Base-by-base conservation (phyloP, 2,329 filamentous ascomycete species). In the Ceratocystis colombiana region DNA sequence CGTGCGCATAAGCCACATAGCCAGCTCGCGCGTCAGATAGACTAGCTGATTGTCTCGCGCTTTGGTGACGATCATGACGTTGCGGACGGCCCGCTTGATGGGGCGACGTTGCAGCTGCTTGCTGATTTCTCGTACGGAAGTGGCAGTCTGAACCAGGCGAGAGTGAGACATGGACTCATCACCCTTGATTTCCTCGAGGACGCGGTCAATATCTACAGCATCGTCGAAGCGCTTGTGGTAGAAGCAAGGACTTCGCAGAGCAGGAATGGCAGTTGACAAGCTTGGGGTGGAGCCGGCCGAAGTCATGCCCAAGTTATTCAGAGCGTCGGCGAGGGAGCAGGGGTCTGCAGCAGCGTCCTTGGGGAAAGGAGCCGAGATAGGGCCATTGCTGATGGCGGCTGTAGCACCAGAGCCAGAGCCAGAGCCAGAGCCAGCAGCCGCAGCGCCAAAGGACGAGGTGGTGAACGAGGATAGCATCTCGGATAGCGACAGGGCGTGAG, bases 41-140 rank as follows among this genome's bases (percentile, higher is more conserved):
- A 99, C 93, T 17, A 99, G 82, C 71, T 90, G 86, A 73, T 99
- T 97, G 77, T 99, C 94, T 69, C 94, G 86, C 25, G 94, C 94
- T 77, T 97, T 99, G 69, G 94, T 99, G 70, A 99, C 90, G 72
- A 99, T 96, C 94, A 99, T 97, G 72, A 99, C 84, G 74, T 90
- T 96, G 73, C 85, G 86, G 61, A 99, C 92, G 10, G 92, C 92
- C 70, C 92, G 87, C 77, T 89, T 94, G 76, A 97, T 90, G 25
- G 94, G 93, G 50, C 90, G 85, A 66, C 93, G 86, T 77, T 96
- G 93, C 67, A 99, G 81, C 77, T 97, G 94, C 76, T 95, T 93
- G 17, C 91, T 95, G 12, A 99, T 92, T 76, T 99, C 94, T 64
- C 94, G 86, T 22, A 99, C 94, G 61, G 91, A 89, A 0, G 90